phyloP scores from a whole-genome alignment of 441 rosid species.

The Eutrema salsugineum region DNA sequence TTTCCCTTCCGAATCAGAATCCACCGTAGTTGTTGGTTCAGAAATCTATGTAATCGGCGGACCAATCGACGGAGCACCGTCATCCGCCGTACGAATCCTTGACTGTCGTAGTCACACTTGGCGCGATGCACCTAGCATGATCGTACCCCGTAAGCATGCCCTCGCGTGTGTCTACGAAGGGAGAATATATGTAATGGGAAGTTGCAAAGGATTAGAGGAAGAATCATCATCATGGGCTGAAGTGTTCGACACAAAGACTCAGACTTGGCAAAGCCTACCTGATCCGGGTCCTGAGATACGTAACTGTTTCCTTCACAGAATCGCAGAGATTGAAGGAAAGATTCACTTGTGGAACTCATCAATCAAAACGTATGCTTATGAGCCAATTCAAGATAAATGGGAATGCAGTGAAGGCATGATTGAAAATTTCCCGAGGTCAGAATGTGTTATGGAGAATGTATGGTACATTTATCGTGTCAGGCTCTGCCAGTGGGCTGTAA shows the following conservation, averaged over 20 bases:
- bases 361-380: slow-evolving; percentile 35
- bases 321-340: slow-evolving; percentile 45
- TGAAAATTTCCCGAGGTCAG: neutral
- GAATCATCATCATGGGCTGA: slow-evolving; percentile 64
- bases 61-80: slow-evolving; percentile 30
- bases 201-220: slow-evolving; percentile 38
- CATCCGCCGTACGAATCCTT: slow-evolving; percentile 51
- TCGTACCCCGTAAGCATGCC: slow-evolving; percentile 44
- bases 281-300: slow-evolving; percentile 21
- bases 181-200: slow-evolving; percentile 60
- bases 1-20: slow-evolving; percentile 39
- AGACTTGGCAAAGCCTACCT: slow-evolving; percentile 43
- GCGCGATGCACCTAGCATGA: slow-evolving; percentile 53
- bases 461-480: neutral
- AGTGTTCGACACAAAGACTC: slow-evolving; percentile 45
- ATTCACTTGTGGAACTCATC: slow-evolving; percentile 35
- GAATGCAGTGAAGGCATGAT: slow-evolving; percentile 23
- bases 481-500: slow-evolving; percentile 40
- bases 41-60: slow-evolving; percentile 61
- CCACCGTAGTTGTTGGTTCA: slow-evolving; percentile 41
- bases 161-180: slow-evolving; percentile 45
- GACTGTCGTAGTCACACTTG: slow-evolving; percentile 66
- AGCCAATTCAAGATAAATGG: slow-evolving; percentile 36
- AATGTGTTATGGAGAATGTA: slow-evolving; percentile 37
- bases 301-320: slow-evolving; percentile 31